Evolutionary conservation across 2,329 filamentous ascomycete species (phyloP), one percentile per base, ranked within the genome.

Genomic region (Pseudocercospora musae): DNA sequence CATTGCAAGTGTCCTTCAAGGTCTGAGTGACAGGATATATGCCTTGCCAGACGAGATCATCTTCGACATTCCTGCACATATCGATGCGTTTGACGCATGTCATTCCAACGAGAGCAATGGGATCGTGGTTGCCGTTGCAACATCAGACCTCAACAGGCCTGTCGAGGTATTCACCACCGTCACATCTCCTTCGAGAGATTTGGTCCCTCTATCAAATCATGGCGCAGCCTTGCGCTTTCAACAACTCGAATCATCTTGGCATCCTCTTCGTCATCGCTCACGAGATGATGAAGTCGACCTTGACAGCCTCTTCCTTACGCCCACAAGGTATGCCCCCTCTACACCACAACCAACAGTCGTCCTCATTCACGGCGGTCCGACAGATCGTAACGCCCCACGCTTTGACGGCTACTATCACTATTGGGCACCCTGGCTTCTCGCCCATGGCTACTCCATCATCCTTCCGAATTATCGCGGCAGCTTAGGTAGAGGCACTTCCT

Each of bases 381-480:
- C 73, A 57, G 49, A 37, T 37, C 69, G 74, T 31, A 59, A 66
- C n/a, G 71, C 70, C 33, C 40, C 72, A 37, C 15, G 15, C 4
- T 78, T 79, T 59, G 69, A 76, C 42, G 50, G 67, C 2, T 55
- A 62, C n/a, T 65, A 70, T 29, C 69, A 67, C 40, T 68, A 68
- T 46, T 76, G 72, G 71, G 64, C 70, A 0, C 72, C 75, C 1
- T 71, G 71, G 15, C 65, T 78, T 9, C 70, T 79, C 3, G 60
- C 70, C 5, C 68, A 70, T 8, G 77, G 78, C n/a, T 78, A 77
- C 44, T 73, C 70, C 0, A 57, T 79, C n/a, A 68, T 80, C 3
- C 66, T 73, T 1, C 70, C 74, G 0, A 76, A 79, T 58, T 80
- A 79, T 53, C 75, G 77, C 11, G 78, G 78, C 23, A 71, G 73